Conservation (phyloP, 495 filamentous ascomycete species). For the Podospora pseudopauciseta region DNA sequence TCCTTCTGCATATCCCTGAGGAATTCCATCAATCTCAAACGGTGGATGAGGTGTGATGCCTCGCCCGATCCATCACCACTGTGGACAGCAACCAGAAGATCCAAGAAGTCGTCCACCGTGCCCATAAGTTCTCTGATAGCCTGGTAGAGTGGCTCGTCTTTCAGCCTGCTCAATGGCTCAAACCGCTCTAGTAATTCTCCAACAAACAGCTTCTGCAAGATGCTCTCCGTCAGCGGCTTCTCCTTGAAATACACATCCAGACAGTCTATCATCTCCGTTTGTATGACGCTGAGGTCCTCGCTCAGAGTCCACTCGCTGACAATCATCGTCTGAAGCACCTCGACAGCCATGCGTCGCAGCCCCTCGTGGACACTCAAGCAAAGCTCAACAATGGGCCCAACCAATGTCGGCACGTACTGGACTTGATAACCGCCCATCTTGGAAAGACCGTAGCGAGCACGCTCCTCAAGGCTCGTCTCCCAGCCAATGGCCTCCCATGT, state of each 20-base stretch:
- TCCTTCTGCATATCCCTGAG: slow-evolving; percentile 95
- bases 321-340: slow-evolving; percentile 95
- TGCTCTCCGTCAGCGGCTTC: slow-evolving; percentile 80
- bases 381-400: slow-evolving; percentile 86
- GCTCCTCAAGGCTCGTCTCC: slow-evolving; percentile 80
- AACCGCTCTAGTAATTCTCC: slow-evolving; percentile 80
- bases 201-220: slow-evolving; percentile 90
- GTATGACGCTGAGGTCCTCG: slow-evolving; percentile 84
- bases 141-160: slow-evolving; percentile 69
- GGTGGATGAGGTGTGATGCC: slow-evolving; percentile 76
- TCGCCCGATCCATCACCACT: slow-evolving; percentile 70
- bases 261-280: slow-evolving; percentile 95
- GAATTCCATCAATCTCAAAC: slow-evolving; percentile 91
- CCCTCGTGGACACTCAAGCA: slow-evolving; percentile 95
- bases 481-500: slow-evolving; percentile 98
- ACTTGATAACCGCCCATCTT: slow-evolving; percentile 96
- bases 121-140: slow-evolving; percentile 74
- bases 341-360: slow-evolving; percentile 81
- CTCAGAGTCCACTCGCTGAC: slow-evolving; percentile 98
- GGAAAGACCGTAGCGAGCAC: slow-evolving; percentile 65
- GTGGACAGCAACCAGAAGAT: slow-evolving; percentile 90
- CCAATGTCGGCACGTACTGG: slow-evolving; percentile 90
- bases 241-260: slow-evolving; percentile 88
- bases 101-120: slow-evolving; percentile 84
- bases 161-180: slow-evolving; percentile 58